Conservation (phyloP, 2,329 filamentous ascomycete species). For the Pyricularia sp. region DNA sequence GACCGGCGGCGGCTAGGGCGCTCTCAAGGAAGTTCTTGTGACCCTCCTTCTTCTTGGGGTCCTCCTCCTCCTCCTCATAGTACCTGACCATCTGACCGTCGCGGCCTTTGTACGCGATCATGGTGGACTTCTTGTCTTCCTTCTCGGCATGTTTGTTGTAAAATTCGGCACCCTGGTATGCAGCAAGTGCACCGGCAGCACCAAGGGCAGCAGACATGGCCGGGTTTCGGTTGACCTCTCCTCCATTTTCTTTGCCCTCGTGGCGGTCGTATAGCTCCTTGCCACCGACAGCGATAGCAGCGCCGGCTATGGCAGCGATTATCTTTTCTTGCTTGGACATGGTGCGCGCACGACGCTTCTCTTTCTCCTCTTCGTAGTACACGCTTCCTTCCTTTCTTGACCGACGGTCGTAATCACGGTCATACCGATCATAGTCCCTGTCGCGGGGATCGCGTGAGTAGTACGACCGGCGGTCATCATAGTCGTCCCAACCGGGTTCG, state of each 20-base stretch:
- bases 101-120: conserved; percentile 39
- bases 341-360: conserved; percentile 34
- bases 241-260: conserved; percentile 38
- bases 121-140: conserved; percentile 40
- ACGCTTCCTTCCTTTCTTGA: conserved; percentile 37
- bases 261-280: conserved; percentile 54
- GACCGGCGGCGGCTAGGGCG: conserved; percentile 46
- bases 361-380: conserved; percentile 47
- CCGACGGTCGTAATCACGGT: conserved; percentile 33
- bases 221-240: conserved; percentile 40
- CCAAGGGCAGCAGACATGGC: conserved; percentile 48
- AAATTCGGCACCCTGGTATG: conserved; percentile 48
- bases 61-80: conserved; percentile 39
- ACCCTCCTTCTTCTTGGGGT: conserved; percentile 42
- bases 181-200: conserved; percentile 50
- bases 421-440: conserved; percentile 27
- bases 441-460: conserved; percentile 20
- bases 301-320: conserved; percentile 51
- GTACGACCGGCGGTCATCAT: conserved; percentile 31
- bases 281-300: conserved; percentile 49
- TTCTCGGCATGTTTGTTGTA: conserved; percentile 47
- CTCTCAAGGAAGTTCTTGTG: conserved; percentile 52
- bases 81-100: conserved; percentile 40
- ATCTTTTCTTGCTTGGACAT: conserved; percentile 53
- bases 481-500: conserved; percentile 48